Percentiles rank a stretch among this genome's conserved stretches.
These are phyloP conservation scores for Conoideocrella luteorostrata DNA, from an alignment of 2,329 filamentous ascomycete species.

Conservation along the genomic window DNA sequence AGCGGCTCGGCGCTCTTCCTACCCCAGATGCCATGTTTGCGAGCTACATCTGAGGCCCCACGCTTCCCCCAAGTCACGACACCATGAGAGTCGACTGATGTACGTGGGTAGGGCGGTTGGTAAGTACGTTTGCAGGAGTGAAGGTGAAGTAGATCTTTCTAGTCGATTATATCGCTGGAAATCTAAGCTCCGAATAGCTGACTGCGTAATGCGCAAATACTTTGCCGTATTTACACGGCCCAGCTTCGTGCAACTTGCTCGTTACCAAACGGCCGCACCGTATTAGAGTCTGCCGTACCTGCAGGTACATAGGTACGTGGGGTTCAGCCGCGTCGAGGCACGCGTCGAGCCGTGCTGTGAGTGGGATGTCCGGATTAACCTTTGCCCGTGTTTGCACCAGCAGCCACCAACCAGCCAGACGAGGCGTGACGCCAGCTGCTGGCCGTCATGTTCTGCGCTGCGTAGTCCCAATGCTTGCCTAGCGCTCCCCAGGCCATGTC, in stretches of 20 bases:
- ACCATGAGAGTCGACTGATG: background rate
- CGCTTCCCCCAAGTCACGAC: background rate
- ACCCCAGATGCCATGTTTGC: slow-evolving; percentile 35
- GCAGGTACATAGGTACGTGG: slow-evolving; percentile 4
- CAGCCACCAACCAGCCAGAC: background rate
- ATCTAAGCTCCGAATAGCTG: no score
- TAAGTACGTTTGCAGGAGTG: background rate
- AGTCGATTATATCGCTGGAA: no score
- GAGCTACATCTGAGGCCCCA: slow-evolving; percentile 28
- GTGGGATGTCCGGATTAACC: slow-evolving; percentile 4
- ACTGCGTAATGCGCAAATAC: no score
- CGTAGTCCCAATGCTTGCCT: slow-evolving; percentile 33
- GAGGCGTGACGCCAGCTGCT: background rate
- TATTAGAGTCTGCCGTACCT: no score
- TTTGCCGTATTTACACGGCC: no score
- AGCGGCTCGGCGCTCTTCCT: slow-evolving; percentile 37
- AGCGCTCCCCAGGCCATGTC: slow-evolving; percentile 1
- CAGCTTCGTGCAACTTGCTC: no score
- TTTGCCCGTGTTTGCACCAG: no score
- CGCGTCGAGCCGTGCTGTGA: background rate
- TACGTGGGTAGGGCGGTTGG: background rate
- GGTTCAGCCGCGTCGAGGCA: background rate
- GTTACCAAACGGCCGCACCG: no score
- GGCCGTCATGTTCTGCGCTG: slow-evolving; percentile 15
- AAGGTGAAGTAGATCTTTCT: no score